Evolutionary conservation across 192 early-diverging fungal species (phyloP).

Genomic region (Rhizophagus sp.): DNA sequence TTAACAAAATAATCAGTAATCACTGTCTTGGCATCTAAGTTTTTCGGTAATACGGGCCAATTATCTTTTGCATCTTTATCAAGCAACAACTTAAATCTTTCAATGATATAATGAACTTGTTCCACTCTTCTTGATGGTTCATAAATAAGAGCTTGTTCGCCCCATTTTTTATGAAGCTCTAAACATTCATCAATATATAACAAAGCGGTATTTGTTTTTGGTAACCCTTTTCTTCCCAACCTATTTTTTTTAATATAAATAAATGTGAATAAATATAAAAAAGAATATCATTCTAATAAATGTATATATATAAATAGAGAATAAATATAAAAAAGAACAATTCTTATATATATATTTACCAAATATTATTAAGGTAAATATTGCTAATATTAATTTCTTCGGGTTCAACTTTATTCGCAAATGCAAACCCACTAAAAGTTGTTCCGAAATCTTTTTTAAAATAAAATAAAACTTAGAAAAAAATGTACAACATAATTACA

Average conservation of each 20-base stretch:
- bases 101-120: neutral
- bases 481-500: neutral
- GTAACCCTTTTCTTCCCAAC: neutral
- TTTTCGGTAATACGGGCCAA: neutral
- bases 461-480: neutral
- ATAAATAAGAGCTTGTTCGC: slow-evolving; percentile 2
- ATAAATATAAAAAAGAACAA: neutral
- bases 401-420: slow-evolving; percentile 4
- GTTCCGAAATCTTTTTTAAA: slow-evolving; percentile 17
- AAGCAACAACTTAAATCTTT: slow-evolving; percentile 15
- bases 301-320: neutral
- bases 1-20: slow-evolving; percentile 22
- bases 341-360: neutral
- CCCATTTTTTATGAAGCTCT: neutral
- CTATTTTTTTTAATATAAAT: neutral
- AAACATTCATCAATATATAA: neutral
- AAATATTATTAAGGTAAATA: neutral
- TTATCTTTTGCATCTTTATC: neutral
- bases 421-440: slow-evolving; percentile 14
- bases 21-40: neutral
- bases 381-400: neutral
- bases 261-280: neutral
- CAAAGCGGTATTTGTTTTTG: slow-evolving; percentile 19
- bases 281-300: neutral
- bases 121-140: neutral